Evolutionary conservation across 352 stramenopile species (phyloP).

Genomic region (Phytophthora pinifolia): DNA sequence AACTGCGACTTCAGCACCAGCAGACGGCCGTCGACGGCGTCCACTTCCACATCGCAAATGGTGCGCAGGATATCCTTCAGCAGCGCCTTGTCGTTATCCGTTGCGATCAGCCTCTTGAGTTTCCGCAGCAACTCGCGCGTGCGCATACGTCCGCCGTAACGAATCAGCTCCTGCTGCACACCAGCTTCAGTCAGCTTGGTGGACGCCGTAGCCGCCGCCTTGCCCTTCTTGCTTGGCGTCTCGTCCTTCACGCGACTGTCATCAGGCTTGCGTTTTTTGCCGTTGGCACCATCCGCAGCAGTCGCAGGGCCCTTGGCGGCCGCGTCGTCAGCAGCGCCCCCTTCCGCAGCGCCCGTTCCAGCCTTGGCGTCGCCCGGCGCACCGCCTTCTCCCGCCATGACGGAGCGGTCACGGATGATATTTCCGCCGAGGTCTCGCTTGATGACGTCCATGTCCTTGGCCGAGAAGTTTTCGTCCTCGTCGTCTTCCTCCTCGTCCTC

Average conservation of each 20-base stretch:
- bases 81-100: conserved; percentile 77
- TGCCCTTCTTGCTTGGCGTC: conserved; percentile 42
- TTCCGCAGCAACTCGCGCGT: conserved; percentile 76
- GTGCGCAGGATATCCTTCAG: conserved; percentile 87
- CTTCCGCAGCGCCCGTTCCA: conserved; percentile 23
- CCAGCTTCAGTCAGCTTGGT: conserved; percentile 79
- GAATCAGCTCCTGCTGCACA: conserved; percentile 83
- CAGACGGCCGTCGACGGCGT: conserved; percentile 79
- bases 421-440: conserved; percentile 78
- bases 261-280: conserved; percentile 50
- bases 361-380: conserved; percentile 32
- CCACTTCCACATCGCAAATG: conserved; percentile 85
- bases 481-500: conserved; percentile 61
- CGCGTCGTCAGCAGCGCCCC: conserved; percentile 20
- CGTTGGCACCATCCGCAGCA: conserved; percentile 23
- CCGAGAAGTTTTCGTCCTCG: conserved; percentile 70
- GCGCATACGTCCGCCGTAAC: conserved; percentile 81
- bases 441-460: conserved; percentile 84
- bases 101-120: conserved; percentile 81
- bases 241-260: conserved; percentile 50
- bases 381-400: conserved; percentile 15
- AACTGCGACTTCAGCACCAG: conserved; percentile 89
- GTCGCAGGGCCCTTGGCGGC: conserved; percentile 20
- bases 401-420: conserved; percentile 70
- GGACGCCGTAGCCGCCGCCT: conserved; percentile 38